These are phyloP conservation scores for Trichothecium roseum DNA, from an alignment of 2,329 filamentous ascomycete genomes.

Conservation along the genomic window DNA sequence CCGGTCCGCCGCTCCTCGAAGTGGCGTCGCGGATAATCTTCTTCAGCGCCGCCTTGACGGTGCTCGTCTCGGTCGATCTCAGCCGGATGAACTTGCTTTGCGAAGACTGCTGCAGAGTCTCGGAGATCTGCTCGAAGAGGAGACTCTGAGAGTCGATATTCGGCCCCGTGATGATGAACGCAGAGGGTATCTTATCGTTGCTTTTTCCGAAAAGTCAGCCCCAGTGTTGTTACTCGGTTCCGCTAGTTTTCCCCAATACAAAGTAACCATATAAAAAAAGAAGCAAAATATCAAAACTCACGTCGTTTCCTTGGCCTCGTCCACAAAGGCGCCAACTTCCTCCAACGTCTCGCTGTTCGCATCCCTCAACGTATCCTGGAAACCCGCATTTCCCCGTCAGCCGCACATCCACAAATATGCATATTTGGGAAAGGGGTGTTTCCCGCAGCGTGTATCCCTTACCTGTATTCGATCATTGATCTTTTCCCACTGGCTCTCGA, in stretches of 20 bases:
- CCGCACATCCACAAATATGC: too few species aligned
- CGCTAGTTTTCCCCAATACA: too few species aligned
- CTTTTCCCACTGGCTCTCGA: slow-evolving; percentile 51
- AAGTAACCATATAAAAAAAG: background rate
- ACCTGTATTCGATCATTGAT: slow-evolving; percentile 54
- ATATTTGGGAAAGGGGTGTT: too few species aligned
- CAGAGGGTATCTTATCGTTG: slow-evolving; percentile 49
- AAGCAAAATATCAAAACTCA: slow-evolving; percentile 10
- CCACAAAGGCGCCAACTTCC: slow-evolving; percentile 47
- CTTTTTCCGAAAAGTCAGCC: slow-evolving; percentile 15
- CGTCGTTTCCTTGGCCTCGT: slow-evolving; percentile 22
- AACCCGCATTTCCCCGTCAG: slow-evolving; percentile 2
- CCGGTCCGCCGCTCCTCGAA: slow-evolving; percentile 40
- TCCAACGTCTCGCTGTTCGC: slow-evolving; percentile 51
- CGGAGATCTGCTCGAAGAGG: slow-evolving; percentile 61
- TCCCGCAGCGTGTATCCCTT: too few species aligned
- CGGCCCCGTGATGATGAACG: slow-evolving; percentile 67
- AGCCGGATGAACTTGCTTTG: slow-evolving; percentile 53
- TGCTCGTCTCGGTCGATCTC: slow-evolving; percentile 60
- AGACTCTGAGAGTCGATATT: slow-evolving; percentile 67
- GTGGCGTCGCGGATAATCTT: slow-evolving; percentile 61
- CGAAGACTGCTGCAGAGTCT: slow-evolving; percentile 35
- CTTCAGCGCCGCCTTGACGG: slow-evolving; percentile 63
- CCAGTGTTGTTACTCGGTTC: too few species aligned
- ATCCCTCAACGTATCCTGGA: slow-evolving; percentile 46